Evolutionary conservation across 1,139 yeast genomes (phyloP).

Genomic region (Saccharomyces uvarum): DNA sequence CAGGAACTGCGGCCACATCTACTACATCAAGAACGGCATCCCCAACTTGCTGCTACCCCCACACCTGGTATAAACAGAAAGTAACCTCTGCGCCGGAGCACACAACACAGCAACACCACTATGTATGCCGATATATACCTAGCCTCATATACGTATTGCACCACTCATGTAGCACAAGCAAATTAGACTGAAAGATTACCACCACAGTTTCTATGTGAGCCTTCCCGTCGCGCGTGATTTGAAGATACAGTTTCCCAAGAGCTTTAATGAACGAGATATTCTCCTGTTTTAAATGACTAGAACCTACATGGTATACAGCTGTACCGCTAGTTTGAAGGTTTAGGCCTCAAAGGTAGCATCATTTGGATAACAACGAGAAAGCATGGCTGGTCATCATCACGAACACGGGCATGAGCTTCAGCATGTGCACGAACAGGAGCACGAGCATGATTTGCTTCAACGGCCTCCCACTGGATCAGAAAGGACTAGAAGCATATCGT

Average conservation of each 20-base stretch:
- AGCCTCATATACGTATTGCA: not conserved
- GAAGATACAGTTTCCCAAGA: not conserved
- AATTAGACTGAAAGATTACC: not conserved
- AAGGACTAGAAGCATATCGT: conserved; percentile 26
- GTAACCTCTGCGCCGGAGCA: not conserved
- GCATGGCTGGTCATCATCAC: not conserved
- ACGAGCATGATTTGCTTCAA: not conserved
- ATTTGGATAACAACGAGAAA: not conserved
- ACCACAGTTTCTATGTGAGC: not conserved
- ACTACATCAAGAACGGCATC: conserved; percentile 83
- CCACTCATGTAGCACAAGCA: not conserved
- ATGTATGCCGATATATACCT: not conserved
- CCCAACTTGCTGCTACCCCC: conserved; percentile 95
- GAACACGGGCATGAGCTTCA: not conserved
- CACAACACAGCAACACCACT: not conserved
- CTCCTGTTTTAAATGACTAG: not conserved
- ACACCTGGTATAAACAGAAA: conserved; percentile 50
- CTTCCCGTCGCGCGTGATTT: not conserved
- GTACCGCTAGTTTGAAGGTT: not conserved
- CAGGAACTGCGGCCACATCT: conserved; percentile 75
- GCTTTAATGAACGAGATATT: not conserved
- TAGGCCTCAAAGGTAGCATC: not conserved
- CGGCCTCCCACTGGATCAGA: conserved; percentile 11
- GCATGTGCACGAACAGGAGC: not conserved
- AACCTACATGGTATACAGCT: not conserved